Percentiles rank a stretch among this genome's conserved stretches.
Evolutionary conservation across 1,284 basidiomycete genomes (phyloP).

Genomic region (Meripilus lineatus): DNA sequence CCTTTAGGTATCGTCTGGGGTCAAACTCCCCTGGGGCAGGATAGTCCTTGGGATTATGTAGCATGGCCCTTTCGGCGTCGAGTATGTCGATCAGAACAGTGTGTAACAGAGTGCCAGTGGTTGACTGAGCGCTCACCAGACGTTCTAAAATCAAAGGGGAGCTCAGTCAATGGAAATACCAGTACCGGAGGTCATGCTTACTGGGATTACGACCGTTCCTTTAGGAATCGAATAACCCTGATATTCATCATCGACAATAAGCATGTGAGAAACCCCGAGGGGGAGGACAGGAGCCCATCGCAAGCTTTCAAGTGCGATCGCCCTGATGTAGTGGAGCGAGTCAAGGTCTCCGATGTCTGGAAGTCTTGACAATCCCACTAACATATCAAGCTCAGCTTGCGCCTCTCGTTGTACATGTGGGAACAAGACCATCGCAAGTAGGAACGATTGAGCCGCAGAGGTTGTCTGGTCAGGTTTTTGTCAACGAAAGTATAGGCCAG

Average conservation of each 20-base stretch:
- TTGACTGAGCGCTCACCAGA: neutral
- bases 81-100: no score
- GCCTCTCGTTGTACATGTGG: conserved; percentile 6
- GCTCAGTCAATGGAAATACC: neutral
- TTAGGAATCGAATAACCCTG: conserved; percentile 8
- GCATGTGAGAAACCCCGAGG: conserved; percentile 4
- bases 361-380: conserved; percentile 2
- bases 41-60: conserved; percentile 8
- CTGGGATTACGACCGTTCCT: conserved; percentile 3
- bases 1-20: conserved; percentile 4
- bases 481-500: neutral
- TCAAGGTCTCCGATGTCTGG: conserved; percentile 4
- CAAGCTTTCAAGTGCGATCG: conserved; percentile 5
- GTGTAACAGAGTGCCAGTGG: no score
- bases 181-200: neutral
- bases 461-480: neutral
- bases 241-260: conserved; percentile 8
- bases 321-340: conserved; percentile 4
- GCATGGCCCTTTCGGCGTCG: conserved; percentile 11
- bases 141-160: neutral
- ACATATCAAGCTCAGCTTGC: conserved; percentile 3
- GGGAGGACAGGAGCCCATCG: conserved; percentile 6
- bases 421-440: conserved; percentile 6
- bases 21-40: conserved; percentile 4
- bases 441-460: conserved; percentile 2